Conservation (phyloP, 352 stramenopile species). For the Peronosclerospora sorghi region DNA sequence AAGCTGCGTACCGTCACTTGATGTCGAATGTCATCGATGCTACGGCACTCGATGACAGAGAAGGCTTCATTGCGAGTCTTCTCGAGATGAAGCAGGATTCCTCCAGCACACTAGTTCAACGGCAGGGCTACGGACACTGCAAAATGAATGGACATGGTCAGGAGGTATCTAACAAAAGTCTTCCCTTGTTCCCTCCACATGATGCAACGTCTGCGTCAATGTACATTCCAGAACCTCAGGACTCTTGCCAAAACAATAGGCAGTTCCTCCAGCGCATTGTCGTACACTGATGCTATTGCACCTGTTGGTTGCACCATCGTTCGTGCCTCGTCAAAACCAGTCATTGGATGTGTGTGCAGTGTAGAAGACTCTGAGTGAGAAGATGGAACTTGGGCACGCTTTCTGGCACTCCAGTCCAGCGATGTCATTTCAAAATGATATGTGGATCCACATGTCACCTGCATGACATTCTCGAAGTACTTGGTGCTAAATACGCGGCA, state of each 20-base stretch:
- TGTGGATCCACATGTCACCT: conserved; percentile 90
- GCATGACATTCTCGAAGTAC: conserved; percentile 89
- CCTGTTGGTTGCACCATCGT: conserved; percentile 82
- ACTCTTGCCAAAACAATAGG: conserved; percentile 8
- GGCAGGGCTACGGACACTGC: too few relatives aligned
- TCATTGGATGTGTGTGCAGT: conserved; percentile 66
- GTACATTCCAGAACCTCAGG: conserved; percentile 22
- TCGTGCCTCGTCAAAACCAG: conserved; percentile 72
- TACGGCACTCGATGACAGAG: too few relatives aligned
- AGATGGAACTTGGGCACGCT: conserved; percentile 86
- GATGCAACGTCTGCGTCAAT: conserved; percentile 79
- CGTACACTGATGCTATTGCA: conserved; percentile 70
- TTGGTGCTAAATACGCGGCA: conserved; percentile 68
- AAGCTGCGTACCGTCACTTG: too few relatives aligned
- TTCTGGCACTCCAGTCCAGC: conserved; percentile 93
- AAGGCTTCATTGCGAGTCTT: too few relatives aligned
- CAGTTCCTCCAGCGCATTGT: conserved; percentile 34
- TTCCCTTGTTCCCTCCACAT: too few relatives aligned
- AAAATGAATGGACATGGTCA: too few relatives aligned
- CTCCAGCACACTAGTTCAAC: too few relatives aligned
- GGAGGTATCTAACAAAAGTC: too few relatives aligned
- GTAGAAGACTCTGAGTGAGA: conserved; percentile 11
- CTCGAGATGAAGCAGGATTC: too few relatives aligned
- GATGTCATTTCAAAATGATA: conserved; percentile 92
- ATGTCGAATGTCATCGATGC: too few relatives aligned